These are phyloP conservation scores for Wallacemonas rigidus DNA, from an alignment of 208 protist genomes.

Conservation along the genomic window DNA sequence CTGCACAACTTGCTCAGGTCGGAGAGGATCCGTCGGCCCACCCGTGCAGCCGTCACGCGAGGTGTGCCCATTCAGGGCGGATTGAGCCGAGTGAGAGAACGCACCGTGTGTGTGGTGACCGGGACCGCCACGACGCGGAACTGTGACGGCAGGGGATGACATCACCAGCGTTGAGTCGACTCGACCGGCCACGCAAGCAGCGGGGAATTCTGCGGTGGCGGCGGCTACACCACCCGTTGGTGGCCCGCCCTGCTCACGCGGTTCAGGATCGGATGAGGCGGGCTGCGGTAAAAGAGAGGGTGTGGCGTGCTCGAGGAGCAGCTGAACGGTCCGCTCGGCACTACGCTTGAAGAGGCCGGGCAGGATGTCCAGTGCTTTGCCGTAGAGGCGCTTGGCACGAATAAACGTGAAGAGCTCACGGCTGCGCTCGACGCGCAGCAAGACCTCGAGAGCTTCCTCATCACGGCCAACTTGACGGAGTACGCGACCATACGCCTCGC, in stretches of 20 bases:
- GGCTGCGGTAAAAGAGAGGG: not conserved
- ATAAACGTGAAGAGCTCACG: slow-evolving; percentile 53
- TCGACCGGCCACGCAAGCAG: not conserved
- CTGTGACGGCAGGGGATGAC: not conserved
- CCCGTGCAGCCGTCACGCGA: slow-evolving; percentile 7
- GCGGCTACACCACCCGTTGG: no score
- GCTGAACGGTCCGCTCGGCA: slow-evolving; percentile 42
- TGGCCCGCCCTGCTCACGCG: no score
- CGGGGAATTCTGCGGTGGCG: not conserved
- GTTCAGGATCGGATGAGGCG: not conserved
- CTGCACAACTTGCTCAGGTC: slow-evolving; percentile 43
- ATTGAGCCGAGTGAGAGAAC: no score
- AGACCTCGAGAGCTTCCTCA: slow-evolving; percentile 64
- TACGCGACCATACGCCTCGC: slow-evolving; percentile 58
- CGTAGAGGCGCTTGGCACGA: slow-evolving; percentile 19
- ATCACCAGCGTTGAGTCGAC: not conserved
- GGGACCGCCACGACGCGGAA: not conserved
- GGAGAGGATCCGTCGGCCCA: slow-evolving; percentile 26
- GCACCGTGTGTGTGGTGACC: no score
- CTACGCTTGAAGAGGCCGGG: slow-evolving; percentile 61
- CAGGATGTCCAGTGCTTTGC: slow-evolving; percentile 39
- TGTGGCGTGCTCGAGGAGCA: slow-evolving; percentile 51
- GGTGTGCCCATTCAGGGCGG: not conserved
- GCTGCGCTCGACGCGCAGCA: slow-evolving; percentile 50
- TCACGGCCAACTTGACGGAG: slow-evolving; percentile 42